Conservation (phyloP, 805 yeast genomes). For the Hanseniaspora lindneri region DNA sequence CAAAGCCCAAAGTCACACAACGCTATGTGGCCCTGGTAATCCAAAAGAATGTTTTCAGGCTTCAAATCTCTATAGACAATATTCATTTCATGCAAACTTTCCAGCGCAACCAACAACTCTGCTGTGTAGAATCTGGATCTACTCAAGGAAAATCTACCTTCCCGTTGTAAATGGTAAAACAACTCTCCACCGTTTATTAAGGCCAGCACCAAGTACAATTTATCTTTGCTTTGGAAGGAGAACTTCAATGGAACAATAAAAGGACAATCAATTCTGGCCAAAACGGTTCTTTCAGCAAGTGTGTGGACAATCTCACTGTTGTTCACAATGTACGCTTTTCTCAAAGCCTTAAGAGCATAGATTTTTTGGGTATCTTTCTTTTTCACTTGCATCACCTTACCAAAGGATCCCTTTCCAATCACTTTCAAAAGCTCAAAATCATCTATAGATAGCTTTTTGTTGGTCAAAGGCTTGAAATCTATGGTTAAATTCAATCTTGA, state of each 20-base stretch:
- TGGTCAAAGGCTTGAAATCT: slow-evolving; percentile 56
- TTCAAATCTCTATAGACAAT: slow-evolving; percentile 91
- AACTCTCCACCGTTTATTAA: slow-evolving; percentile 96
- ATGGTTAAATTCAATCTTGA: slow-evolving; percentile 46
- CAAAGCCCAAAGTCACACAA: slow-evolving; percentile 95
- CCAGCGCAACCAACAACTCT: slow-evolving; percentile 84
- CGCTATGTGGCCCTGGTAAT: slow-evolving; percentile 95
- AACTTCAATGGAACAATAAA: slow-evolving; percentile 93
- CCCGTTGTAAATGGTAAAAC: slow-evolving; percentile 84
- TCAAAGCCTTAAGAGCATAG: slow-evolving; percentile 84
- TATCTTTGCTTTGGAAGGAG: slow-evolving; percentile 94
- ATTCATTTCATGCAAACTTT: slow-evolving; percentile 78
- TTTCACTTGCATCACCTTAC: slow-evolving; percentile 97
- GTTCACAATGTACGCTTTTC: slow-evolving; percentile 89
- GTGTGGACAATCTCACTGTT: slow-evolving; percentile 94
- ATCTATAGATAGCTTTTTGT: slow-evolving; percentile 66
- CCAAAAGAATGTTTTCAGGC: slow-evolving; percentile 89
- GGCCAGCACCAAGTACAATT: slow-evolving; percentile 76
- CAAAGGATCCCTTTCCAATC: slow-evolving; percentile 95
- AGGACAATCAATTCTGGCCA: slow-evolving; percentile 86
- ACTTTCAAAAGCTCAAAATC: slow-evolving; percentile 90
- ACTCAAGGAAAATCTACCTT: slow-evolving; percentile 77
- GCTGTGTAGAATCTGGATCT: slow-evolving; percentile 90
- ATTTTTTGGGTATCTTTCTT: slow-evolving; percentile 91
- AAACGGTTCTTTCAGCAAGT: slow-evolving; percentile 86